Conservation (phyloP, 73 alveolate species). For the Tetrahymena thermophila region DNA sequence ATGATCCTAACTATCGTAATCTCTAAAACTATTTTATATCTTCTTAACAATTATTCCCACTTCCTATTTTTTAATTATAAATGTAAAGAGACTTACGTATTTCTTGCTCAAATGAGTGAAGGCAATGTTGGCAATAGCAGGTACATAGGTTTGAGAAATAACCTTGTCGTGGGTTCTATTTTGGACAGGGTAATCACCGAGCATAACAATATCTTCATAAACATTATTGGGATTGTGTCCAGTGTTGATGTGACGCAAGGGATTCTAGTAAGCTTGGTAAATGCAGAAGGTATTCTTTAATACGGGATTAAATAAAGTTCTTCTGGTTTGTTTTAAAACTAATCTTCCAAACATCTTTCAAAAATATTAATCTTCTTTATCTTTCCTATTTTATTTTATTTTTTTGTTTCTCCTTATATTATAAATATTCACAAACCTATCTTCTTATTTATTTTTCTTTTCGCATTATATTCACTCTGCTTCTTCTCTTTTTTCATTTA, state of each 20-base stretch:
- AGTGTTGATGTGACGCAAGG: slow-evolving; percentile 1
- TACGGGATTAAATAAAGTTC: background rate
- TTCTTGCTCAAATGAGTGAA: slow-evolving; percentile 1
- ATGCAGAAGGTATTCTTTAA: background rate
- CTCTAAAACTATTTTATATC: background rate
- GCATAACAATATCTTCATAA: background rate
- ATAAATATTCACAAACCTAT: background rate
- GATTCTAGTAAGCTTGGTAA: background rate
- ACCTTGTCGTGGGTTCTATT: background rate
- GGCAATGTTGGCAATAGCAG: background rate
- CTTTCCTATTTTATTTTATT: background rate
- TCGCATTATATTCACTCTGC: background rate
- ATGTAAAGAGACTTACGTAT: background rate
- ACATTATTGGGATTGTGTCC: background rate
- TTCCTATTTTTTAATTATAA: background rate
- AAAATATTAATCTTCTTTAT: background rate
- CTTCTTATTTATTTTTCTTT: background rate
- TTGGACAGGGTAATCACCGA: background rate
- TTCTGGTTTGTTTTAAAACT: background rate
- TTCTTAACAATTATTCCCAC: background rate
- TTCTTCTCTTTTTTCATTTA: background rate
- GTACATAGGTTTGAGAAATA: background rate
- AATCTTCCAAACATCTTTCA: background rate
- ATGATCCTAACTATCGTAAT: background rate
- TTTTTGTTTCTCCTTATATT: background rate